Evolutionary conservation across 2,329 filamentous ascomycete genomes (phyloP).

Genomic region (Gremmenia infestans): DNA sequence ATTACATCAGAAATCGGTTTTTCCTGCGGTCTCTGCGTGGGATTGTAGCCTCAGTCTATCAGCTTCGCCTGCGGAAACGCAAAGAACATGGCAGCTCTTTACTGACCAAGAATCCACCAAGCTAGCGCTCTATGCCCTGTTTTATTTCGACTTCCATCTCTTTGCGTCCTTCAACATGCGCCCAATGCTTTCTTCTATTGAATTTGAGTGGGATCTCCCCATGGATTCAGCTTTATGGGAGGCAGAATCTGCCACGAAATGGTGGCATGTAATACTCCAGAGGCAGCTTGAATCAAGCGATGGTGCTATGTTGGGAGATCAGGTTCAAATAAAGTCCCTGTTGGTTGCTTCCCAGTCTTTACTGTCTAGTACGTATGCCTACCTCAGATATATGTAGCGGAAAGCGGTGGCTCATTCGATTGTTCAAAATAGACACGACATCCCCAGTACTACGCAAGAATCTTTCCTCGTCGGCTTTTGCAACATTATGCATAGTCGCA

Average conservation of each 20-base stretch:
- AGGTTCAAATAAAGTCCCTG: too few species aligned
- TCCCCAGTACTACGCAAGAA: conserved; percentile 1
- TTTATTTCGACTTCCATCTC: conserved; percentile 30
- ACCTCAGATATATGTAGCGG: too few species aligned
- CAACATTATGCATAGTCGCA: conserved; percentile 27
- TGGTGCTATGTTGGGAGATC: too few species aligned
- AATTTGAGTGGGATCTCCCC: conserved; percentile 18
- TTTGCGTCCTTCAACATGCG: conserved; percentile 31
- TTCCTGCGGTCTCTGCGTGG: conserved; percentile 17
- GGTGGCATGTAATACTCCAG: too few species aligned
- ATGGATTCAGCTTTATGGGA: too few species aligned
- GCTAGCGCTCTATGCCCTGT: conserved; percentile 28
- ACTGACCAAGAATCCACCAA: conserved; percentile 31
- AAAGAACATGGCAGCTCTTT: conserved; percentile 26
- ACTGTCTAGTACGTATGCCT: too few species aligned
- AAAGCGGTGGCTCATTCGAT: too few species aligned
- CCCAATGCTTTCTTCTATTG: conserved; percentile 29
- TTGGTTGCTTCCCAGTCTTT: too few species aligned
- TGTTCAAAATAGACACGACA: too few species aligned
- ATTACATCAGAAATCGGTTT: conserved; percentile 23
- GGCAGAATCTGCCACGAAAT: too few species aligned
- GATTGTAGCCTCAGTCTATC: conserved; percentile 1
- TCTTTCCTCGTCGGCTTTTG: conserved; percentile 26
- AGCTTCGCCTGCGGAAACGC: conserved; percentile 11
- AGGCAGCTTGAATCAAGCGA: too few species aligned